A percentile compares a stretch with the other conserved stretches of the same genome.
Conservation (phyloP, 306 rosid genomes). For the Medicago ruthenica region DNA sequence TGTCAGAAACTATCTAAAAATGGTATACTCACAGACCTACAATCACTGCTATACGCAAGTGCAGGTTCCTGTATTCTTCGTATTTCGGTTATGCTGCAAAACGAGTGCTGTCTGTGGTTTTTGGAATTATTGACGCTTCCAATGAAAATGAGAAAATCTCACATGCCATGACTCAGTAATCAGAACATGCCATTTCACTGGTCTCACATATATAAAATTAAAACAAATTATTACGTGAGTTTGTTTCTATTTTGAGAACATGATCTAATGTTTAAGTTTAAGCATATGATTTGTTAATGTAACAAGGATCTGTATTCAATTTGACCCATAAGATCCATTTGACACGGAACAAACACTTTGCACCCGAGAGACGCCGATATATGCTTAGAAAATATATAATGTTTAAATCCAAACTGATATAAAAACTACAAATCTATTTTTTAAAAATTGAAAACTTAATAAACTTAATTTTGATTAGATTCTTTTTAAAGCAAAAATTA, state of each 20-base stretch:
- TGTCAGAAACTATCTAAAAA: constrained; percentile 2
- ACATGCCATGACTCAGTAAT: constrained; percentile 29
- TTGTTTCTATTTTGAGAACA: constrained; percentile 14
- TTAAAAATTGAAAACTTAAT: too few relatives aligned
- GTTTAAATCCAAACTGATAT: not conserved
- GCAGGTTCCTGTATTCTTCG: constrained; percentile 1
- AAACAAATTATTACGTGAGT: not conserved
- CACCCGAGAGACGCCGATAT: not conserved
- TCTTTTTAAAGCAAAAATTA: too few relatives aligned
- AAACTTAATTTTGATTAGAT: not conserved
- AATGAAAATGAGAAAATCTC: not conserved
- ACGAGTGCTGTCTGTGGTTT: not conserved
- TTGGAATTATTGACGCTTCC: not conserved
- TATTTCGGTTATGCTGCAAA: not conserved
- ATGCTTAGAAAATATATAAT: not conserved
- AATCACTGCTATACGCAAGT: not conserved
- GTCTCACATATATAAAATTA: not conserved
- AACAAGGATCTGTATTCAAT: not conserved
- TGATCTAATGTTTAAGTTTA: not conserved
- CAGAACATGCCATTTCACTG: constrained; percentile 2
- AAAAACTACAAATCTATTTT: not conserved
- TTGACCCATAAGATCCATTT: constrained; percentile 21
- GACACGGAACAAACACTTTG: constrained; percentile 27
- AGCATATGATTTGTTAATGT: not conserved
- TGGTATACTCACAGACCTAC: not conserved